These are phyloP conservation scores for Pyracantha coccinea DNA, from an alignment of 331 rosid genomes.

Conservation along the genomic window DNA sequence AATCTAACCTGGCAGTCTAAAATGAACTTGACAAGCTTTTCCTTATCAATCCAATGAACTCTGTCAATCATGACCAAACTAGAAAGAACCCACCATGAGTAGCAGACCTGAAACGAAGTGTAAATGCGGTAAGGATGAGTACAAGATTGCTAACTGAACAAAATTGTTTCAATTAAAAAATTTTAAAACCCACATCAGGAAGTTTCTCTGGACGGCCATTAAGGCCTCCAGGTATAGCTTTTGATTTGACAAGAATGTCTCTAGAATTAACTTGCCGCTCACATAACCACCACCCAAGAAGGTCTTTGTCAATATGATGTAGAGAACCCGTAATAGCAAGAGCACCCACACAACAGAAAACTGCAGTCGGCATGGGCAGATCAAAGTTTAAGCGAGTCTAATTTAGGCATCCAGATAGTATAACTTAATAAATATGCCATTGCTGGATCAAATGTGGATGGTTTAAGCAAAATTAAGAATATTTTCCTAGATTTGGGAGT, in stretches of 20 bases:
- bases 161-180: background rate
- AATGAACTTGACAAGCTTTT: constrained; percentile 69
- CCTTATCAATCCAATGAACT: constrained; percentile 88
- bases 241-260: constrained; percentile 9
- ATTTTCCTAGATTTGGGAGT: background rate
- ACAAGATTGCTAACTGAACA: background rate
- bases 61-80: constrained; percentile 93
- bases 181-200: constrained; percentile 49
- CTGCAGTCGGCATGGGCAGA: constrained; percentile 30
- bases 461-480: background rate
- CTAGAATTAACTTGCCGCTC: constrained; percentile 79
- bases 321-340: constrained; percentile 78
- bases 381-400: background rate
- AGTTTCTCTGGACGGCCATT: constrained; percentile 86
- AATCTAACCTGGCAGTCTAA: constrained; percentile 68
- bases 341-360: constrained; percentile 87
- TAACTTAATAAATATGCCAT: background rate
- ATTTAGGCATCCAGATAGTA: background rate
- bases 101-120: constrained; percentile 54
- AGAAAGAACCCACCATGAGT: constrained; percentile 94
- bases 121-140: constrained; percentile 9
- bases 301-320: constrained; percentile 66
- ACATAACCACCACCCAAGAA: constrained; percentile 90
- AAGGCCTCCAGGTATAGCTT: constrained; percentile 61
- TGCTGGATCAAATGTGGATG: background rate